Evolutionary conservation across 805 yeast species (phyloP).

Genomic region (Candida tallmaniae): DNA sequence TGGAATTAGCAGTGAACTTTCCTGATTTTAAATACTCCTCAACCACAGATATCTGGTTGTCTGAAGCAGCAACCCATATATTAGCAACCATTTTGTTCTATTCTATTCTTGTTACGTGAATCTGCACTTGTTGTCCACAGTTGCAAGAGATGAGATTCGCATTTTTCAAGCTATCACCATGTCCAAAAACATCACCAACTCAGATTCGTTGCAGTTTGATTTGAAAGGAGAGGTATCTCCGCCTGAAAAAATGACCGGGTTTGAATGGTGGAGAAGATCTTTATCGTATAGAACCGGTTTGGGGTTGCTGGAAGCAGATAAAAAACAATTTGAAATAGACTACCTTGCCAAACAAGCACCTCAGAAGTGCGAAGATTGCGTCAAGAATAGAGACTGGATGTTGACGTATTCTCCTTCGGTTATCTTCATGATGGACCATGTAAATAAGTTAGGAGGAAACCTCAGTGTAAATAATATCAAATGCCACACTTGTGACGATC

Average conservation of each 20-base stretch:
- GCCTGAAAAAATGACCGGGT: conserved; percentile 41
- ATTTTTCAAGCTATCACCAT: too few relatives aligned
- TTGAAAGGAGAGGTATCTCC: conserved; percentile 18
- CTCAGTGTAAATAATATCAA: conserved; percentile 50
- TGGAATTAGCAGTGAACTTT: conserved; percentile 56
- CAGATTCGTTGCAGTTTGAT: too few relatives aligned
- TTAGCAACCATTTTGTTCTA: conserved; percentile 43
- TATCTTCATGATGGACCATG: conserved; percentile 79
- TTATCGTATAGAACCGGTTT: conserved; percentile 67
- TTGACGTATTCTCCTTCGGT: conserved; percentile 79
- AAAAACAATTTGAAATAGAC: conserved; percentile 55
- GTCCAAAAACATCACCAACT: too few relatives aligned
- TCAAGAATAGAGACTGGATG: conserved; percentile 76
- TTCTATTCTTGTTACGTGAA: background rate
- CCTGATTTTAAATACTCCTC: conserved; percentile 50
- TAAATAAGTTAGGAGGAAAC: conserved; percentile 56
- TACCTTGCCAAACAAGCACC: conserved; percentile 38
- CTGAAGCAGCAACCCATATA: conserved; percentile 95
- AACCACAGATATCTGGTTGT: conserved; percentile 61
- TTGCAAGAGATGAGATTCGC: conserved; percentile 1
- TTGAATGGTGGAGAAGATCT: conserved; percentile 80
- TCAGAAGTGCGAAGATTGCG: conserved; percentile 63
- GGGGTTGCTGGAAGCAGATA: conserved; percentile 52
- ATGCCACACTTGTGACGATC: conserved; percentile 82
- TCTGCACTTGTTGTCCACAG: background rate